Base-by-base conservation (phyloP, 192 early-diverging fungal species). In the Podila verticillata region DNA sequence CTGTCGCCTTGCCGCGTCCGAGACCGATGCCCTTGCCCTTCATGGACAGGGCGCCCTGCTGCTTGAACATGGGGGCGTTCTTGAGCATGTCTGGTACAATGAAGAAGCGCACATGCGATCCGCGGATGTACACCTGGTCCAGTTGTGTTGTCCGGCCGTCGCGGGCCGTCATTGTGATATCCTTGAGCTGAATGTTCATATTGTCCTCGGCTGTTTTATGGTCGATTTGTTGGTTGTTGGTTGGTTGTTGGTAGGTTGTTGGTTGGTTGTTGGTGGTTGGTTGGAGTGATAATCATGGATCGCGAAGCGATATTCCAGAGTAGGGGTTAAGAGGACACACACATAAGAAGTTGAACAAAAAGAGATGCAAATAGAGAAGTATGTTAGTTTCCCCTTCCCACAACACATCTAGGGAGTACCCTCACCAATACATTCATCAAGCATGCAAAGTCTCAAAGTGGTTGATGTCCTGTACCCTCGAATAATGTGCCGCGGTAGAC, bases 71-170 rank as follows among this genome's bases (percentile, higher is more conserved):
- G 58, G 98, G 97, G 29, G 98, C 98, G 77, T 99, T 98, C 87
- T 97, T 97, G 44, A 99, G 90, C 96, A 99, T 99, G 82, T 99
- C 98, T 28, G 97, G 97, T n/a, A 97, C 96, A 35, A 98, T 92
- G 68, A 98, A 95, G 85, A 96, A 97, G 59, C 95, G 91, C 72
- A 97, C 89, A 65, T 92, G 90, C 54, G 94, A 96, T 29, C 98
- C 98, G 64, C 98, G 93, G 80, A 98, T 91, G 73, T 96, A 99
- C 44, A 98, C 96, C 83, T 97, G 96, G 80, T 98, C 95, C 81
- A 99, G 83, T 70, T 98, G 95, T 70, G 92, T 87, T 32, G 94
- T 90, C 59, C 93, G 91, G 24, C 98, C 98, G 77, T 99, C 98
- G 47, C 97, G 91, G 71, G 88, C 90, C 5, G 96, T 97, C 48